Base-by-base conservation (phyloP, 2,329 filamentous ascomycete species). In the Paraphaeosphaeria sporulosa region DNA sequence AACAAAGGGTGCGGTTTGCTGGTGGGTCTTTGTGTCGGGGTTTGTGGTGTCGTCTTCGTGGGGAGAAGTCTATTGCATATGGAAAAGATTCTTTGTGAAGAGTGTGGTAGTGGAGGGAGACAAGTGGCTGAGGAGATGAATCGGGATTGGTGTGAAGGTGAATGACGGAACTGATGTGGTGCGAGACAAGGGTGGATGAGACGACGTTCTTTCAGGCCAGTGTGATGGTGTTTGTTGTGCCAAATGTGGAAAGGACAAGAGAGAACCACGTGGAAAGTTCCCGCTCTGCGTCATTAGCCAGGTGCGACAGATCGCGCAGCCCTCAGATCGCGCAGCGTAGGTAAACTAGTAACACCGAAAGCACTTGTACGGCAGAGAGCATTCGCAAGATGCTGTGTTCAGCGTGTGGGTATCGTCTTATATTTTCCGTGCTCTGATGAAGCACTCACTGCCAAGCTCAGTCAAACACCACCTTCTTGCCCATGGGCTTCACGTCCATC, bases 391-490 rank as follows among this genome's bases (percentile, higher is more conserved):
- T 32, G 30, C 30, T 4, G 30, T 32, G 30, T 32, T 12, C 30
- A 32, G 10, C 7, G 30, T 32, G 30, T 8, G 30, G 30, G 30
- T 32, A 32, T 32, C 30, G 8, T 32, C 30, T 32, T 9, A 9
- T 32, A 2, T 32, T 32, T 12, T 32, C 30, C 2, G 10, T 32
- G 30, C 10, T 32, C 30, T 32, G 30, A 32, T 32, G 30, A 8
- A 32, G 30, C 30, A 6, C 30, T 12, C 10, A 9, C 15, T 40
- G 5, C 5, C 17, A 19, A 8, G 38, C 4, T 74, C 61, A 89
- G 73, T 88, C 86, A 76, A 90, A 90, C 8, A 82, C 82, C 52
- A 89, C 82, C 78, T 88, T 89, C 80, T 85, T 89, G 27, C 87
- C 87, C 57, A 81, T 71, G 64, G 88, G 87, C n/a, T 80, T 73